These are phyloP conservation scores for Scedosporium minutisporum DNA, from an alignment of 2,329 filamentous ascomycete genomes.

Conservation along the genomic window DNA sequence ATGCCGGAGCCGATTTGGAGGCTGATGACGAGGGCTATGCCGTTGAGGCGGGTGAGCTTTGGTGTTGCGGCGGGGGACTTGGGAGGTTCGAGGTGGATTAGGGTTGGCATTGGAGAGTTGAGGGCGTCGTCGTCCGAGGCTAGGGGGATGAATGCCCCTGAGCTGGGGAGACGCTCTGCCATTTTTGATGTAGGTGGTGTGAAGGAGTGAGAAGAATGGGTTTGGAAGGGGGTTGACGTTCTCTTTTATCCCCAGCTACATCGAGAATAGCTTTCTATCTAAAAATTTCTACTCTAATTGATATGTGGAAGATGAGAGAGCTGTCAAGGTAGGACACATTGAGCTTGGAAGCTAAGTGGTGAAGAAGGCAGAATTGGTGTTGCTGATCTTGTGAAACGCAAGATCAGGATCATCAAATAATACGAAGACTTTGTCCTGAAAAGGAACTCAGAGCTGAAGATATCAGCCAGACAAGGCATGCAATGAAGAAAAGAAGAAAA, in stretches of 20 bases:
- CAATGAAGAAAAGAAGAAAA: background rate
- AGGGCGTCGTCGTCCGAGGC: background rate
- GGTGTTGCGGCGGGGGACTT: conserved; percentile 3
- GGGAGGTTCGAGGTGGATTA: background rate
- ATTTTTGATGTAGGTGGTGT: background rate
- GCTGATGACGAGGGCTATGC: conserved; percentile 79
- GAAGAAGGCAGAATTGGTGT: background rate
- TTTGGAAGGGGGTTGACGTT: background rate
- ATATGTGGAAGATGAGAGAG: no score
- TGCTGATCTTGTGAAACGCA: no score
- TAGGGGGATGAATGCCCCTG: background rate
- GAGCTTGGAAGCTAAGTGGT: background rate
- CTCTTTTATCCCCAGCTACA: background rate
- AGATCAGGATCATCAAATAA: no score
- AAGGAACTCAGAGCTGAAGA: no score
- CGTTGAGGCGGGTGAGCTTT: conserved; percentile 78
- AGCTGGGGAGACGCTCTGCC: background rate
- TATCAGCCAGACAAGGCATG: no score
- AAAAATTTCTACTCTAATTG: background rate
- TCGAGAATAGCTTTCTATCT: background rate
- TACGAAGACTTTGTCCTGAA: no score
- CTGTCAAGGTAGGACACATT: background rate
- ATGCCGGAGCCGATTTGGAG: conserved; percentile 94
- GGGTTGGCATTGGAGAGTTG: background rate
- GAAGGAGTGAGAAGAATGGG: background rate